phyloP scores from a whole-genome alignment of 768 basidiomycete genomes.

The Pleurotus djamor region DNA sequence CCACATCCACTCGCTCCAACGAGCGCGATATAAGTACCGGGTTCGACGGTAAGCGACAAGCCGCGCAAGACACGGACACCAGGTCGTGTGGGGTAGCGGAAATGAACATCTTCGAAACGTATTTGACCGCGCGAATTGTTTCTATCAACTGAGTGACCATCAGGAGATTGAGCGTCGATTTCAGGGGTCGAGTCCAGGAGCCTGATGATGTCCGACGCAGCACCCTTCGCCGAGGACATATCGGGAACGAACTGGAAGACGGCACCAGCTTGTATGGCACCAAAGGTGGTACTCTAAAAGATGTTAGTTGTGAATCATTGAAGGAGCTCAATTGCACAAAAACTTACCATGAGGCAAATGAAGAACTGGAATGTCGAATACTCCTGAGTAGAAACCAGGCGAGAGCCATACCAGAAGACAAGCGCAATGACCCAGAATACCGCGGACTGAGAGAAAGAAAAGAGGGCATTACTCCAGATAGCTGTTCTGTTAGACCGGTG shows the following conservation, averaged over 20 bases:
- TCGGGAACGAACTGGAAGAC: conserved; percentile 87
- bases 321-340: not conserved
- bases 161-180: conserved; percentile 76
- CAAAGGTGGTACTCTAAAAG: conserved; percentile 65
- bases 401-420: conserved; percentile 76
- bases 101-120: conserved; percentile 76
- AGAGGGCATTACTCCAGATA: conserved; percentile 64
- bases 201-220: conserved; percentile 72
- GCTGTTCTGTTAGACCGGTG: conserved; percentile 61
- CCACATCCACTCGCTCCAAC: conserved; percentile 83
- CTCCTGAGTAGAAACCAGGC: conserved; percentile 53
- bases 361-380: conserved; percentile 70
- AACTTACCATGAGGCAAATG: conserved; percentile 73
- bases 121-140: conserved; percentile 54
- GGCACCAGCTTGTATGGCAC: conserved; percentile 86
- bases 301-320: conserved; percentile 3
- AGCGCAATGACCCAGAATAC: conserved; percentile 83
- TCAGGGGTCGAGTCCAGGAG: conserved; percentile 73
- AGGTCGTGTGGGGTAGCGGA: conserved; percentile 89
- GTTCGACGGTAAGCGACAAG: conserved; percentile 67
- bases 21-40: conserved; percentile 78
- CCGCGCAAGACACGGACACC: conserved; percentile 84
- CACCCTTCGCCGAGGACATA: conserved; percentile 78
- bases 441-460: conserved; percentile 71
- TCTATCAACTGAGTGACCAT: conserved; percentile 51